A percentile compares a stretch with the other conserved stretches of the same genome.
Conservation (phyloP, 139 green algal genomes). For the Chlorella sp. region DNA sequence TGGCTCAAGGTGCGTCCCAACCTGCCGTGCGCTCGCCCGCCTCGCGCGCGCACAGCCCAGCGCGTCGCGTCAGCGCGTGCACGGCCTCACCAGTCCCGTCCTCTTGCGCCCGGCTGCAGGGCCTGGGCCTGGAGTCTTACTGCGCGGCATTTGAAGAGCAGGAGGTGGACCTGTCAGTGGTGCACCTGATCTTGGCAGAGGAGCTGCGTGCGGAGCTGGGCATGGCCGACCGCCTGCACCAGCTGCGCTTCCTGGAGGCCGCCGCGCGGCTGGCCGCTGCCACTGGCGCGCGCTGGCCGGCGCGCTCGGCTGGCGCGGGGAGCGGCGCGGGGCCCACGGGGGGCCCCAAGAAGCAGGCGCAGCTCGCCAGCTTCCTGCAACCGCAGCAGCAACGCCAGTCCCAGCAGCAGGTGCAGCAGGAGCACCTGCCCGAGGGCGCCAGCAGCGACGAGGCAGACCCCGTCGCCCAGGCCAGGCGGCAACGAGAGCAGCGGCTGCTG, state of each 20-base stretch:
- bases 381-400: neutral
- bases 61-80: neutral
- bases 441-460: neutral
- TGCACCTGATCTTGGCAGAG: constrained; percentile 5
- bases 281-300: neutral
- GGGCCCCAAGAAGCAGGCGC: constrained; percentile 6
- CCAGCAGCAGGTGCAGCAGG: neutral
- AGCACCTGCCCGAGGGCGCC: neutral
- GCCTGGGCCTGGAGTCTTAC: constrained; percentile 10
- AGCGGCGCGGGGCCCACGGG: neutral
- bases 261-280: too few relatives aligned
- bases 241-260: too few relatives aligned
- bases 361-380: constrained; percentile 1
- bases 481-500: neutral
- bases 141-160: neutral
- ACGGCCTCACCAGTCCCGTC: too few relatives aligned
- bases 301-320: neutral
- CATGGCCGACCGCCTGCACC: constrained; percentile 3
- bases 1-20: constrained; percentile 8
- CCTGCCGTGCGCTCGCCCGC: neutral
- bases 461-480: neutral
- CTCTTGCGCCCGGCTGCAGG: neutral
- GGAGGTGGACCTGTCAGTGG: constrained; percentile 8
- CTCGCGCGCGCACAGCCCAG: neutral
- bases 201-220: constrained; percentile 15